These are phyloP conservation scores for Colletotrichum plurivorum DNA, from an alignment of 2,329 filamentous ascomycete species.

Conservation along the genomic window DNA sequence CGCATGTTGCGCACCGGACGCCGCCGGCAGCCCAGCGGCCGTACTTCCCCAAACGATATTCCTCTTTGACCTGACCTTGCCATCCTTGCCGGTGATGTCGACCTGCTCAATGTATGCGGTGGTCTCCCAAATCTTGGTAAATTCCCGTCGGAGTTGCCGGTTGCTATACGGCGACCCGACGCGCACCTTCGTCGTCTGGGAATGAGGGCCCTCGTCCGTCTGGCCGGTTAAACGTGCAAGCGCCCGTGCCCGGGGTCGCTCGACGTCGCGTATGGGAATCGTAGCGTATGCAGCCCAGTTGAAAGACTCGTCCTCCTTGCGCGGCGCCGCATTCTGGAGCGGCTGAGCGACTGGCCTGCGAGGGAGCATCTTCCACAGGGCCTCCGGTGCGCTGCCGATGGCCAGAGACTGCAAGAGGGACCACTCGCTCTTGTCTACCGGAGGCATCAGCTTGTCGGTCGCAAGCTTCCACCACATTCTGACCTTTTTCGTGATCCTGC, in stretches of 20 bases:
- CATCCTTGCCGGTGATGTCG: no score
- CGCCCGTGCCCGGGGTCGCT: conserved; percentile 52
- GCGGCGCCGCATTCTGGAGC: background rate
- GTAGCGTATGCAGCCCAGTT: conserved; percentile 61
- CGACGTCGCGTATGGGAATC: conserved; percentile 54
- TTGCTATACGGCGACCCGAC: conserved; percentile 43
- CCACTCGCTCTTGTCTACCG: conserved; percentile 69
- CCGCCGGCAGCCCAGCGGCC: conserved; percentile 46
- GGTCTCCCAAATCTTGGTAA: conserved; percentile 60
- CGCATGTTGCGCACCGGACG: conserved; percentile 52
- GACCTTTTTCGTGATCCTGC: conserved; percentile 57
- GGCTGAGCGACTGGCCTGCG: conserved; percentile 50
- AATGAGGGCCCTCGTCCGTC: conserved; percentile 55
- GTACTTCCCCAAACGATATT: conserved; percentile 63
- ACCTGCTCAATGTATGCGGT: conserved; percentile 57
- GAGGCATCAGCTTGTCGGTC: conserved; percentile 66
- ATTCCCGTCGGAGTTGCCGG: conserved; percentile 64
- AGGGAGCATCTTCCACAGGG: conserved; percentile 55
- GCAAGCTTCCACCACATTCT: conserved; percentile 63
- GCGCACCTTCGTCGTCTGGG: conserved; percentile 46
- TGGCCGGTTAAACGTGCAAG: conserved; percentile 54
- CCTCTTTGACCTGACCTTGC: conserved; percentile 48
- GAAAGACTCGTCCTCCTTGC: conserved; percentile 46
- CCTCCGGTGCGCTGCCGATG: conserved; percentile 54
- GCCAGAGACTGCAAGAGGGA: conserved; percentile 64